Conservation (phyloP, 2,329 filamentous ascomycete genomes). For the Pyrenophora seminiperda region DNA sequence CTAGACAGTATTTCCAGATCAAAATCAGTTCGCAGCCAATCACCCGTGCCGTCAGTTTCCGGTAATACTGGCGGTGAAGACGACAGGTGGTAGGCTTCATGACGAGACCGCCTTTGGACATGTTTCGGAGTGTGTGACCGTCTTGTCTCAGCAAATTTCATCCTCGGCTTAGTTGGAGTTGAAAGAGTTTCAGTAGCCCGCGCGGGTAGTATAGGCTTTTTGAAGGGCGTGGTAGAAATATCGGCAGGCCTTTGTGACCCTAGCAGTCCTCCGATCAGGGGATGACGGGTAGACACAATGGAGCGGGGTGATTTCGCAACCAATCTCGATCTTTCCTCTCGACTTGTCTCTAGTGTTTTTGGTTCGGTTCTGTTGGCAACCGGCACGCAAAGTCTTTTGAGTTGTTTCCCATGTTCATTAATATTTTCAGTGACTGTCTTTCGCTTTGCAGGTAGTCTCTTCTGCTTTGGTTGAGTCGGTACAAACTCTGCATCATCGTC, state of each 20-base stretch:
- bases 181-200: slow-evolving; percentile 16
- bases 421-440: slow-evolving; percentile 8
- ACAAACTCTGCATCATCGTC: slow-evolving; percentile 22
- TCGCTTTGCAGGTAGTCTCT: slow-evolving; percentile 13
- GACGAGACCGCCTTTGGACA: not conserved
- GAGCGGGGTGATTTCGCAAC: slow-evolving; percentile 2
- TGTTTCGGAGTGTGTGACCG: slow-evolving; percentile 15
- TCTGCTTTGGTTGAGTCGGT: slow-evolving; percentile 3
- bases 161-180: slow-evolving; percentile 20
- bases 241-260: slow-evolving; percentile 12
- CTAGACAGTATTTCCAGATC: slow-evolving; percentile 44
- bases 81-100: slow-evolving; percentile 3
- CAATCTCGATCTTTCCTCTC: not conserved
- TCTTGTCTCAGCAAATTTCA: slow-evolving; percentile 1
- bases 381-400: slow-evolving; percentile 2
- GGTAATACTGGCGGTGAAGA: slow-evolving; percentile 21
- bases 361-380: not conserved
- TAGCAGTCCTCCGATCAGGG: slow-evolving; percentile 22
- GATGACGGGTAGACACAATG: slow-evolving; percentile 3
- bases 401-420: not conserved
- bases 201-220: slow-evolving; percentile 21
- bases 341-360: not conserved
- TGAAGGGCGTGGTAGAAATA: slow-evolving; percentile 15
- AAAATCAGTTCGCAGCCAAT: slow-evolving; percentile 4
- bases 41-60: slow-evolving; percentile 5